Evolutionary conservation across 2,329 filamentous ascomycete species (phyloP), one percentile per base, ranked within the genome.

Genomic region (Malbranchea zuffiana): DNA sequence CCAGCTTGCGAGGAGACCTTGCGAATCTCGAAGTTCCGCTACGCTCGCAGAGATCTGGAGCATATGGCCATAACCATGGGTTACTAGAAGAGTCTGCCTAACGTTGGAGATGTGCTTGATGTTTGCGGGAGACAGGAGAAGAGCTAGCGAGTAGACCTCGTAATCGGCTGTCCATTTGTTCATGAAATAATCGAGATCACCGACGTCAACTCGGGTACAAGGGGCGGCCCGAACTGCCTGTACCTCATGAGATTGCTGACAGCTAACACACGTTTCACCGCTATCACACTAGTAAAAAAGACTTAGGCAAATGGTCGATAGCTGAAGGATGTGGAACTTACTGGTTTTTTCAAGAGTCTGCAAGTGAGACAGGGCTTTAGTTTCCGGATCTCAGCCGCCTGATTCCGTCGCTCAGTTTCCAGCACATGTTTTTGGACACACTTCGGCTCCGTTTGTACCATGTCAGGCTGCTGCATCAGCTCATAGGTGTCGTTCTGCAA

Each of bases 151-250:
- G 57, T 95, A 87, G 49, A 85, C 80, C 65, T 94, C 85, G 52
- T 90, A 94, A 59, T 96, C 88, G 30, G 86, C 87, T 65, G 88
- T 93, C 87, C 87, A 95, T 62, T 94, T 88, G 70, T 95, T 95
- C 83, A 95, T 90, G 69, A 96, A 96, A 63, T 92, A 94, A 27
- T 78, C 83, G 53, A 96, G 93, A 53, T 95, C 88, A 72, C 94
- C 95, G 70, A 96, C 95, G 61, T 95, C 88, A 54, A 95, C 93
- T 44, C 88, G 82, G 26, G 88, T 95, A 70, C 88, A 96, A 44
- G 88, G 88, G 27, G 95, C 88, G 65, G 95, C 87, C 88, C 88
- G 95, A 35, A 96, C n/a, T n/a, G n/a, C n/a, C n/a, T n/a, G 71
- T 46, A 88, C 79, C 46, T 88, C 88, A 60, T 96, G 88, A 13